phyloP scores from a whole-genome alignment of 106 monocot species.

The Posidonia australis region DNA sequence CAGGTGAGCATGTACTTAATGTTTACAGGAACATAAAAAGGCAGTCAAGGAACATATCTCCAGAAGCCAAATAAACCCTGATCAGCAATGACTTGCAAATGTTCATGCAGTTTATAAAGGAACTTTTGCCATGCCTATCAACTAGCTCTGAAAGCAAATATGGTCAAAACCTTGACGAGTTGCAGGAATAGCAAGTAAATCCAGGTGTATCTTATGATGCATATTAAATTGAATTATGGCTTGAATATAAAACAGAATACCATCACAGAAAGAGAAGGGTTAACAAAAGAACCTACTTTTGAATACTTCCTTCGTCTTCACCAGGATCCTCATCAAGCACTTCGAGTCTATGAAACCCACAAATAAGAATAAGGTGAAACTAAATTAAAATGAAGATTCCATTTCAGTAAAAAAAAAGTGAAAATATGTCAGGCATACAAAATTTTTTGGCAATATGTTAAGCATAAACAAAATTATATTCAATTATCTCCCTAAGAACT shows the following conservation, averaged over 20 bases:
- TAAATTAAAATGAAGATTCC: background rate
- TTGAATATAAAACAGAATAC: background rate
- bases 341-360: constrained; percentile 65
- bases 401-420: background rate
- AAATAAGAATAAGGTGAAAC: constrained; percentile 1
- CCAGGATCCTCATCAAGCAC: constrained; percentile 96
- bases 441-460: background rate
- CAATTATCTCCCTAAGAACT: too few species aligned
- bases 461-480: too few species aligned
- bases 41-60: too few species aligned
- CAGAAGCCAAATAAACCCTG: too few species aligned
- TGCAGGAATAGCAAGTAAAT: background rate
- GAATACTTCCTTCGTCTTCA: constrained; percentile 87
- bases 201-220: background rate
- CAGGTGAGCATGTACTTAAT: too few species aligned
- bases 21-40: too few species aligned
- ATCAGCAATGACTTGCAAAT: too few species aligned
- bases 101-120: too few species aligned
- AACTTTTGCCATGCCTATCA: too few species aligned
- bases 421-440: background rate
- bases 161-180: background rate
- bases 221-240: background rate
- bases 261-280: background rate
- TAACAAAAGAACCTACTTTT: constrained; percentile 35
- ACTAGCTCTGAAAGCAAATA: too few species aligned